These are phyloP conservation scores for Fraxinus sp. DNA, from an alignment of 305 asterid species.

Conservation along the genomic window DNA sequence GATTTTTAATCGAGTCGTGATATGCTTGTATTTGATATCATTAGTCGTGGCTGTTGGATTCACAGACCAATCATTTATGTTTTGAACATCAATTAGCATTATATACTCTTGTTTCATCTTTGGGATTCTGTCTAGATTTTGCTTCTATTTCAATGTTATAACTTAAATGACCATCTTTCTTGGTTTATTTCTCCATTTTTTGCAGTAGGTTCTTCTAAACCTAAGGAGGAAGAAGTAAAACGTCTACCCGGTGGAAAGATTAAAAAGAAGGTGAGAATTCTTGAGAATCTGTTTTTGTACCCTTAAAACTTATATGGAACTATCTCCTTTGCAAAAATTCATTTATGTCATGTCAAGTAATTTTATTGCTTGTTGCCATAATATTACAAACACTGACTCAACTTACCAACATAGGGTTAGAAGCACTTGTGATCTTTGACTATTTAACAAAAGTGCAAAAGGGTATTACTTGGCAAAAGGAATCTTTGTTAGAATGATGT, in stretches of 20 bases:
- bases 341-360: not conserved
- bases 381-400: not conserved
- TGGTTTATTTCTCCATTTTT: slow-evolving; percentile 18
- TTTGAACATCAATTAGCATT: not conserved
- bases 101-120: not conserved
- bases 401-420: not conserved
- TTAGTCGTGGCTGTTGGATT: not conserved
- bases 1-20: not conserved
- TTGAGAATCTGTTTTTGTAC: not conserved
- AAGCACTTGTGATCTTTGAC: not conserved
- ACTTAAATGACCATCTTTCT: not conserved
- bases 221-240: slow-evolving; percentile 78
- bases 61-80: not conserved
- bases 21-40: not conserved
- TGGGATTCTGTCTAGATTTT: not conserved
- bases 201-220: slow-evolving; percentile 62
- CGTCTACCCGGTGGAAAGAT: slow-evolving; percentile 97
- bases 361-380: not conserved
- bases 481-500: not conserved
- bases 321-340: slow-evolving; percentile 11
- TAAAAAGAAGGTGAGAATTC: slow-evolving; percentile 72
- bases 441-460: not conserved
- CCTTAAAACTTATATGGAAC: slow-evolving; percentile 15
- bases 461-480: not conserved
- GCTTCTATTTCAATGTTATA: not conserved